Evolutionary conservation across 768 basidiomycete species (phyloP).

Genomic region (Pleurotus ostreatus): DNA sequence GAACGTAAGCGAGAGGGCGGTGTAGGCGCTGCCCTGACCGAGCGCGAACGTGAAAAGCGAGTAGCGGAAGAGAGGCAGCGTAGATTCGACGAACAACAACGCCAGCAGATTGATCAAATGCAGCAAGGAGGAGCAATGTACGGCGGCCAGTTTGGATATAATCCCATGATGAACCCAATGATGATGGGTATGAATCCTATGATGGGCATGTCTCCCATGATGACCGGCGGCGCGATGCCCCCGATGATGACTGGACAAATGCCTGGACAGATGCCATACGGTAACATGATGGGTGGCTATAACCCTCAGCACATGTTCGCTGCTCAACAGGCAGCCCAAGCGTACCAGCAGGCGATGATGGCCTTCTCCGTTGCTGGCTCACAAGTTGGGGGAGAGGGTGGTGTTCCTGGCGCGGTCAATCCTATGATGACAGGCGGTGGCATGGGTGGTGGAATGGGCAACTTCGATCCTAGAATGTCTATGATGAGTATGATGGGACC

Average conservation of each 20-base stretch:
- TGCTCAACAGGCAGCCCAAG: conserved; percentile 80
- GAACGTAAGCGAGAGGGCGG: conserved; percentile 95
- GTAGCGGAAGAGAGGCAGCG: conserved; percentile 90
- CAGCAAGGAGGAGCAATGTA: conserved; percentile 75
- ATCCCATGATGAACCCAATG: conserved; percentile 80
- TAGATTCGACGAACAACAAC: conserved; percentile 86
- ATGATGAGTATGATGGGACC: conserved; percentile 73
- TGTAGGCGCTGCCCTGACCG: conserved; percentile 90
- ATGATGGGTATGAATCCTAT: conserved; percentile 53
- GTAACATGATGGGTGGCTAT: conserved; percentile 54
- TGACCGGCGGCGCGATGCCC: conserved; percentile 23
- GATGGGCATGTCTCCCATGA: conserved; percentile 45
- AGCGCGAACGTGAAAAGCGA: conserved; percentile 90
- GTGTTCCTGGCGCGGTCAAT: conserved; percentile 34
- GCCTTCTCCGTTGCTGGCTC: conserved; percentile 74
- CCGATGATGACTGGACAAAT: conserved; percentile 34
- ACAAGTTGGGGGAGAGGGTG: conserved; percentile 59
- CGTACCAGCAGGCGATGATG: conserved; percentile 89
- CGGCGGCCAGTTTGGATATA: conserved; percentile 48
- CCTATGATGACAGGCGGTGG: conserved; percentile 49
- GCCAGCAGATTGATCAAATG: conserved; percentile 88
- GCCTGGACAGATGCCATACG: conserved; percentile 41
- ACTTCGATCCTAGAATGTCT: conserved; percentile 75
- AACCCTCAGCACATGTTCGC: conserved; percentile 83
- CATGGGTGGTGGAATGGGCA: conserved; percentile 26